These are phyloP conservation scores for Alliaria petiolata DNA, from an alignment of 345 rosid genomes.

Conservation along the genomic window DNA sequence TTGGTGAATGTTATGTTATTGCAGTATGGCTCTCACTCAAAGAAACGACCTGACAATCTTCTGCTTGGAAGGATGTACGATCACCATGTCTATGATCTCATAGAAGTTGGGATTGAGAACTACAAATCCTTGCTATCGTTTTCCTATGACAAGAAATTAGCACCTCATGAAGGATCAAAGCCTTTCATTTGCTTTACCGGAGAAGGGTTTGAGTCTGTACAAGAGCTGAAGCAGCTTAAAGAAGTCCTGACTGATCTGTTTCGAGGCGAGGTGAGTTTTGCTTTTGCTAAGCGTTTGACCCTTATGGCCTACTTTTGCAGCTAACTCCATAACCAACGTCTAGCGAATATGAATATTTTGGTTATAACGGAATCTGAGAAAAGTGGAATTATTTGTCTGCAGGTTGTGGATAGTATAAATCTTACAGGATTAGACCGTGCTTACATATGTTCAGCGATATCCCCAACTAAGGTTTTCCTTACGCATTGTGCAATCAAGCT, in stretches of 20 bases:
- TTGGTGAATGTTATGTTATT: background rate
- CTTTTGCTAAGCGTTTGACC: background rate
- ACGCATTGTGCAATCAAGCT: slow-evolving; percentile 87
- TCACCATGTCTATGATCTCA: slow-evolving; percentile 80
- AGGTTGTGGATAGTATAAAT: slow-evolving; percentile 87
- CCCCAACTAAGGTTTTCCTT: slow-evolving; percentile 56
- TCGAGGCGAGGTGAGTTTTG: slow-evolving; percentile 67
- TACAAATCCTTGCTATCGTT: slow-evolving; percentile 62
- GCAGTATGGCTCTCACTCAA: slow-evolving; percentile 89
- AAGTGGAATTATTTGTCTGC: slow-evolving; percentile 21
- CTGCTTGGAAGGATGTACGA: slow-evolving; percentile 82
- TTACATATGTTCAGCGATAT: slow-evolving; percentile 77
- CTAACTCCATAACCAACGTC: background rate
- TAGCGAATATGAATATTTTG: background rate
- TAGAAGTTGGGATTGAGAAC: slow-evolving; percentile 93
- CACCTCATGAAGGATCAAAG: slow-evolving; percentile 73
- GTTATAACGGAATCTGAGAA: background rate
- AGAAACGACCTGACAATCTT: slow-evolving; percentile 91
- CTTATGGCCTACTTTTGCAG: background rate
- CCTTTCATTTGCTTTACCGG: slow-evolving; percentile 82
- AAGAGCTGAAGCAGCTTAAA: slow-evolving; percentile 80
- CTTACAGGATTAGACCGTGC: slow-evolving; percentile 84
- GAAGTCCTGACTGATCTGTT: slow-evolving; percentile 80
- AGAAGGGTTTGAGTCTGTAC: slow-evolving; percentile 79
- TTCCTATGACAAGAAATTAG: slow-evolving; percentile 67